Evolutionary conservation across 306 rosid species (phyloP).

Genomic region (Astragalus membranaceus): DNA sequence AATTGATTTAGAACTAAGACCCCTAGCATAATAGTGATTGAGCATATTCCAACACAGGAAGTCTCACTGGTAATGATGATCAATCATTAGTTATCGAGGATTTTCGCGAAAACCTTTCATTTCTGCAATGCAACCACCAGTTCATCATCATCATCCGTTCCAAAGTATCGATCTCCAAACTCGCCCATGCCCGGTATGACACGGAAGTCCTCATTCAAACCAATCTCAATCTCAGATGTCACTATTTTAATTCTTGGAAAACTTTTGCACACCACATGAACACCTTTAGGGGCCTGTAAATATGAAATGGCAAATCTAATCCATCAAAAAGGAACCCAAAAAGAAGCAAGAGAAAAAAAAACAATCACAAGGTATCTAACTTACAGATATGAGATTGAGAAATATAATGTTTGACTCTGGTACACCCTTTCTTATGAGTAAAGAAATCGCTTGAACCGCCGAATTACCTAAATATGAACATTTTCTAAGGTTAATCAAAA

Average conservation of each 20-base stretch:
- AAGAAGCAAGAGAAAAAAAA: not conserved
- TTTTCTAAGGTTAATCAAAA: not conserved
- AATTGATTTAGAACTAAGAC: constrained; percentile 29
- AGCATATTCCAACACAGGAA: constrained; percentile 13
- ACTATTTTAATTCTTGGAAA: constrained; percentile 95
- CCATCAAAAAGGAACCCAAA: not conserved
- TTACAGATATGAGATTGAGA: constrained; percentile 96
- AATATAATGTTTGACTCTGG: constrained; percentile 96
- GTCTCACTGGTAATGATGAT: constrained; percentile 8
- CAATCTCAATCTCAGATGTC: constrained; percentile 91
- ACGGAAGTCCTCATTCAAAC: constrained; percentile 78
- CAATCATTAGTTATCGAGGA: constrained; percentile 12
- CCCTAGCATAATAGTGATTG: constrained; percentile 20
- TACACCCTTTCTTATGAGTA: constrained; percentile 80
- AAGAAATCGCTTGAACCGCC: constrained; percentile 93
- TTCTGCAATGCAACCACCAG: constrained; percentile 36
- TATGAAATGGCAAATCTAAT: not conserved
- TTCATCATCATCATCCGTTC: constrained; percentile 76
- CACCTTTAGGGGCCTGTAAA: constrained; percentile 91
- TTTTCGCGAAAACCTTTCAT: not conserved
- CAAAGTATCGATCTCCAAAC: constrained; percentile 95
- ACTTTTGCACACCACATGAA: constrained; percentile 83
- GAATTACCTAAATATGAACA: constrained; percentile 65
- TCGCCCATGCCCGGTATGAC: constrained; percentile 99
- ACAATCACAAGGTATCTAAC: constrained; percentile 14